Percentiles rank a stretch among this genome's conserved stretches.
phyloP scores from a whole-genome alignment of 148 eudicot species.

The Fagopyrum tataricum region DNA sequence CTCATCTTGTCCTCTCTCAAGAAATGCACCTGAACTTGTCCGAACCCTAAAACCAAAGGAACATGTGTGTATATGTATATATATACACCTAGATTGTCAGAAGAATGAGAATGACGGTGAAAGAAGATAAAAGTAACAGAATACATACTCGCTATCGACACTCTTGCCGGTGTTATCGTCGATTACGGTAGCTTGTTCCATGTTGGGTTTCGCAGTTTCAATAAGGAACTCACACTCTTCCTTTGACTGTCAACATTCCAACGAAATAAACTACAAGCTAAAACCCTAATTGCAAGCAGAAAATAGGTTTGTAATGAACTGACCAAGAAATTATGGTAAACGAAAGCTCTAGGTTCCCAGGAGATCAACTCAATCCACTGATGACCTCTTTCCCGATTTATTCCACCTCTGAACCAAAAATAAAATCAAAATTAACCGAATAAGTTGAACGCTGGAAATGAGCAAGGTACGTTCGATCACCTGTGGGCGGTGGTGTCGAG shows the following conservation, averaged over 20 bases:
- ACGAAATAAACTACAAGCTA: too few species aligned
- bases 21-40: constrained; percentile 84
- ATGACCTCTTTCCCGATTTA: constrained; percentile 21
- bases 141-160: constrained; percentile 60
- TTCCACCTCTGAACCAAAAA: too few species aligned
- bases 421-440: too few species aligned
- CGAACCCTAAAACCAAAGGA: constrained; percentile 49
- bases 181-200: constrained; percentile 75
- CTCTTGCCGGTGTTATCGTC: constrained; percentile 69
- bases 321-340: constrained; percentile 84
- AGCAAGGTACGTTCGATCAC: too few species aligned
- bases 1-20: constrained; percentile 70
- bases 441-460: too few species aligned
- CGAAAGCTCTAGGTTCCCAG: constrained; percentile 85
- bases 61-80: too few species aligned
- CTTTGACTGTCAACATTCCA: constrained; percentile 43
- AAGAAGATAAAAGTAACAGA: constrained; percentile 15
- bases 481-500: too few species aligned
- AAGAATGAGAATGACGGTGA: neutral
- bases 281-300: neutral
- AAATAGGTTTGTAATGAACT: neutral
- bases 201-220: constrained; percentile 67
- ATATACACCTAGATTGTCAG: constrained; percentile 3
- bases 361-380: constrained; percentile 82
- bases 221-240: constrained; percentile 84